Evolutionary conservation across 176 grass and related monocot genomes (phyloP).

Genomic region (Triticum turgidum): DNA sequence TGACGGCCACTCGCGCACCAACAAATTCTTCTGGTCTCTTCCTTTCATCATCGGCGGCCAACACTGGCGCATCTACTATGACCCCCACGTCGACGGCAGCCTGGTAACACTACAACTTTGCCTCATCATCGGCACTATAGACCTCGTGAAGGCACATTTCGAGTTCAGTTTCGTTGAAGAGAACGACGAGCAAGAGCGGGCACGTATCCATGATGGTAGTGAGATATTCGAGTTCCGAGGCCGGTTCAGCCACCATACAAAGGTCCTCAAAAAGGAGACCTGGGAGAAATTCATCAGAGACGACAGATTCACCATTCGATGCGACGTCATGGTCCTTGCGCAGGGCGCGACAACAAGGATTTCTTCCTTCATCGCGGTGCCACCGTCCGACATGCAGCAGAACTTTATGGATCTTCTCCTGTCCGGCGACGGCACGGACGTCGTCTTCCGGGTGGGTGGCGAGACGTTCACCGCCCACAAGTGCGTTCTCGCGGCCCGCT

Average conservation of each 20-base stretch:
- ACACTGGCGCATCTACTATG: conserved; percentile 11
- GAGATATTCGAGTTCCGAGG: background rate
- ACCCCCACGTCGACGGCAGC: background rate
- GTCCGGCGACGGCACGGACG: background rate
- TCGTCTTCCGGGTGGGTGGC: background rate
- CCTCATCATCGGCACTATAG: too few relatives aligned
- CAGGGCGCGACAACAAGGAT: background rate
- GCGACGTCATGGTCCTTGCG: background rate
- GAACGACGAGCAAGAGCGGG: background rate
- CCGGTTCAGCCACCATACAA: background rate
- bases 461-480: too few relatives aligned
- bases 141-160: background rate
- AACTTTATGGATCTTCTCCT: background rate
- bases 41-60: conserved; percentile 18
- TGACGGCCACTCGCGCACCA: background rate
- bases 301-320: background rate
- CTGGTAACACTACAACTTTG: too few relatives aligned
- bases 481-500: background rate
- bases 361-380: background rate
- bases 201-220: background rate
- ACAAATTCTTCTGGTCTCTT: background rate
- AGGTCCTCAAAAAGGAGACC: background rate
- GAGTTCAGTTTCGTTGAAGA: conserved; percentile 16
- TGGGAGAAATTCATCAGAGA: background rate
- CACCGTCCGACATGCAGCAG: background rate